A percentile compares a stretch with the other conserved stretches of the same genome.
Evolutionary conservation across 2,329 filamentous ascomycete species (phyloP).

Genomic region (Orbilia quercus): DNA sequence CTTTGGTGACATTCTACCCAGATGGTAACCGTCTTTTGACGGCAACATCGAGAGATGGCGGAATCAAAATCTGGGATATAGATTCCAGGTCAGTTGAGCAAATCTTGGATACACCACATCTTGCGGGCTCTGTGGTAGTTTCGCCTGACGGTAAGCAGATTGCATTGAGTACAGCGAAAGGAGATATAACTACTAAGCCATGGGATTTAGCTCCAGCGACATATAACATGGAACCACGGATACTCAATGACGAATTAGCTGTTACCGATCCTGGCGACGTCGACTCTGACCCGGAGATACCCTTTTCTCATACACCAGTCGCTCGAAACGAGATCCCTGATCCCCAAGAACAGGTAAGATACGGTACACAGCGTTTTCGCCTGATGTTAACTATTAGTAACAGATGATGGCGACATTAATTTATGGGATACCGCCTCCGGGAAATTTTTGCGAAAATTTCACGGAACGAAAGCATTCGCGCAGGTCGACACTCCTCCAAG

Average conservation of each 20-base stretch:
- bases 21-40: constrained; percentile 1
- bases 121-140: neutral
- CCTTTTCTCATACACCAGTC: too few relatives aligned
- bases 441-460: neutral
- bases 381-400: constrained; percentile 1
- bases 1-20: neutral
- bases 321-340: too few relatives aligned
- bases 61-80: constrained; percentile 11
- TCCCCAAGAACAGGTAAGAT: too few relatives aligned
- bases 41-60: neutral
- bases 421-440: constrained; percentile 17
- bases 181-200: constrained; percentile 62
- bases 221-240: too few relatives aligned
- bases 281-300: constrained; percentile 35
- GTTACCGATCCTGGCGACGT: constrained; percentile 41
- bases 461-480: neutral
- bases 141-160: constrained; percentile 3
- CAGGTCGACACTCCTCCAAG: neutral
- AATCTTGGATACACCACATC: too few relatives aligned
- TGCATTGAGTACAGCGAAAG: neutral
- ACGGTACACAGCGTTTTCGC: constrained; percentile 13
- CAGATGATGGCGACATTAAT: neutral
- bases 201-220: constrained; percentile 66
- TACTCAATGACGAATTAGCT: neutral
- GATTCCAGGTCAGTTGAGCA: neutral